These are phyloP conservation scores for Neurospora africana DNA, from an alignment of 495 filamentous ascomycete species.

Conservation along the genomic window DNA sequence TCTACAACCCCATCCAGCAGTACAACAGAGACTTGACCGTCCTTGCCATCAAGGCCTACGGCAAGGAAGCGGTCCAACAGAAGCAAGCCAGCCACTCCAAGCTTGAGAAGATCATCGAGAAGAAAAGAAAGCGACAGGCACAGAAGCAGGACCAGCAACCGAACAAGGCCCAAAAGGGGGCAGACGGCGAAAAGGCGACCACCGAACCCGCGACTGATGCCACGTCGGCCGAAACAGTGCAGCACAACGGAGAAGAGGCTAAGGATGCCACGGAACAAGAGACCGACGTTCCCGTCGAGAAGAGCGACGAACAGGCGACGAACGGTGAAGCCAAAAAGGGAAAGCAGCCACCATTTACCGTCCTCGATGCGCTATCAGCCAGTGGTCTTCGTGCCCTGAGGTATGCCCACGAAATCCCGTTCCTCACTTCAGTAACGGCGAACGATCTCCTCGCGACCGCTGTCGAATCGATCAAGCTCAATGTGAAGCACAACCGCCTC, in stretches of 20 bases:
- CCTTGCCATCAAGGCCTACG: conserved; percentile 76
- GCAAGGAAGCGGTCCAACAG: conserved; percentile 51
- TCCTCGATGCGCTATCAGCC: conserved; percentile 90
- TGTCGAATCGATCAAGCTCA: conserved; percentile 67
- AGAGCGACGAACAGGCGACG: conserved; percentile 7
- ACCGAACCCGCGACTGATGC: conserved; percentile 1
- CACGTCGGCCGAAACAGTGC: conserved; percentile 2
- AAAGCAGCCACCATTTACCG: conserved; percentile 45
- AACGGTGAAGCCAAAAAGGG: conserved; percentile 14
- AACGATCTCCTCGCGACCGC: conserved; percentile 78
- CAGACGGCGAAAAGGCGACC: conserved; percentile 2
- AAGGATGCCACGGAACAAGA: conserved; percentile 14
- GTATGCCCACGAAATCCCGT: conserved; percentile 83
- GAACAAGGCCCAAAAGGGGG: conserved; percentile 13
- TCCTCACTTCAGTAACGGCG: conserved; percentile 68
- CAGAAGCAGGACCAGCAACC: conserved; percentile 19
- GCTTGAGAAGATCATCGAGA: conserved; percentile 30
- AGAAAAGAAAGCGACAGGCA: conserved; percentile 37
- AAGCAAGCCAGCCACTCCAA: conserved; percentile 28
- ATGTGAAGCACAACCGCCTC: conserved; percentile 72
- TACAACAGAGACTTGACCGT: conserved; percentile 96
- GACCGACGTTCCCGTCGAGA: background rate
- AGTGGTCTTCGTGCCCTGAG: conserved; percentile 87
- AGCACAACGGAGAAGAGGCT: conserved; percentile 8
- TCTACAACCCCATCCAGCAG: conserved; percentile 98